phyloP scores from a whole-genome alignment of 495 filamentous ascomycete species.

The Penicillium chermesinum region DNA sequence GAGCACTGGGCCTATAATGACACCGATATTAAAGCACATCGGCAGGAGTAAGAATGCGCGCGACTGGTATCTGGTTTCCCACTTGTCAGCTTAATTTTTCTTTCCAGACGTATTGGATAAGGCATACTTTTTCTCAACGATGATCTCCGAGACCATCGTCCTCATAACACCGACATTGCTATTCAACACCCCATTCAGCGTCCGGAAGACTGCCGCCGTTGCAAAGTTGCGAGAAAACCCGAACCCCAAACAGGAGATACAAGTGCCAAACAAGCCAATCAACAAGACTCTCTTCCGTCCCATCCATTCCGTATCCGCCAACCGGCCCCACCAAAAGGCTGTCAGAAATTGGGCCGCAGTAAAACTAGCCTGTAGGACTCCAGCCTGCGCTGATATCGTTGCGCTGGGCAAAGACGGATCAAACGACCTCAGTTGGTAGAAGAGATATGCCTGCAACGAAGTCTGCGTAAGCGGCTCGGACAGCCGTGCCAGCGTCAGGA shows the following conservation, averaged over 20 bases:
- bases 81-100: neutral
- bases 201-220: slow-evolving; percentile 64
- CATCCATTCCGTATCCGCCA: slow-evolving; percentile 63
- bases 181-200: slow-evolving; percentile 70
- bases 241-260: slow-evolving; percentile 68
- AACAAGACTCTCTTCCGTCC: slow-evolving; percentile 75
- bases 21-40: slow-evolving; percentile 71
- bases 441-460: slow-evolving; percentile 69
- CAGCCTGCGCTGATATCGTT: slow-evolving; percentile 69
- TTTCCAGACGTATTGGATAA: neutral
- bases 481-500: slow-evolving; percentile 68
- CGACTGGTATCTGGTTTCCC: slow-evolving; percentile 54
- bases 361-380: slow-evolving; percentile 68
- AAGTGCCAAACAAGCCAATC: slow-evolving; percentile 68
- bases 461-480: slow-evolving; percentile 78
- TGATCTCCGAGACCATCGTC: slow-evolving; percentile 76
- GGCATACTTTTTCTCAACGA: slow-evolving; percentile 58
- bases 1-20: slow-evolving; percentile 60
- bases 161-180: slow-evolving; percentile 79
- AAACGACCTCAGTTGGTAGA: slow-evolving; percentile 67
- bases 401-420: slow-evolving; percentile 58
- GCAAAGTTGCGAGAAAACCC: slow-evolving; percentile 69
- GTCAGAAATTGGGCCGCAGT: slow-evolving; percentile 74
- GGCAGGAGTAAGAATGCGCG: slow-evolving; percentile 77
- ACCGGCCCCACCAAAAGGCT: slow-evolving; percentile 72